These are phyloP conservation scores for Epipyxis sp. DNA, from an alignment of 108 stramenopile species.

Conservation along the genomic window DNA sequence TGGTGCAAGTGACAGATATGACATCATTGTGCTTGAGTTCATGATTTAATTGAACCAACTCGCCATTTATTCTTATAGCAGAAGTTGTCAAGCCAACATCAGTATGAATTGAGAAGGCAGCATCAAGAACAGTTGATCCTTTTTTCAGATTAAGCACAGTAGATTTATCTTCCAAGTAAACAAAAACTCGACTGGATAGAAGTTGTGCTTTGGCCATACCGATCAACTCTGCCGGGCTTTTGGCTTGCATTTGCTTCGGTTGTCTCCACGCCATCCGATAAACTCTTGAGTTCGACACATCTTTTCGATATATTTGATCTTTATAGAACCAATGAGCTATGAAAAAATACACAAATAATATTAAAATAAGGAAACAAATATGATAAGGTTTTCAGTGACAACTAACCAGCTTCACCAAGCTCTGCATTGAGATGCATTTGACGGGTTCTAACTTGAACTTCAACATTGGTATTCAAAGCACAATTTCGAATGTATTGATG, in stretches of 20 bases:
- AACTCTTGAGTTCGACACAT: background rate
- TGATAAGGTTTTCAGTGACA: no score
- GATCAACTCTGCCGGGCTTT: background rate
- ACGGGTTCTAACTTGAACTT: slow-evolving; percentile 87
- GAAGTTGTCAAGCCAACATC: slow-evolving; percentile 72
- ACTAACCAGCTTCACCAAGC: slow-evolving; percentile 86
- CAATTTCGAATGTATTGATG: slow-evolving; percentile 49
- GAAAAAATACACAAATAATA: no score
- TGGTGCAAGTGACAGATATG: slow-evolving; percentile 72
- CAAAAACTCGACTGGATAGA: slow-evolving; percentile 81
- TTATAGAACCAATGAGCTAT: slow-evolving; percentile 83
- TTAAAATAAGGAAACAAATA: no score
- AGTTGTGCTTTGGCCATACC: slow-evolving; percentile 37
- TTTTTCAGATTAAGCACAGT: slow-evolving; percentile 80
- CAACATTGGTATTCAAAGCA: slow-evolving; percentile 57
- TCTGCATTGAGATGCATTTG: slow-evolving; percentile 91
- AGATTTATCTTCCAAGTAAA: slow-evolving; percentile 72
- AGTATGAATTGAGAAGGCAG: slow-evolving; percentile 82
- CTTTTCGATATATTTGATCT: slow-evolving; percentile 12
- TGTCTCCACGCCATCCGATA: background rate
- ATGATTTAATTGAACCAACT: slow-evolving; percentile 56
- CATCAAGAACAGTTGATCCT: slow-evolving; percentile 81
- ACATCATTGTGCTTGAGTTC: slow-evolving; percentile 82
- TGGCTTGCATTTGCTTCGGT: background rate
- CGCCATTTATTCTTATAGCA: slow-evolving; percentile 78